Percentiles rank a stretch among this genome's conserved stretches.
phyloP scores from a whole-genome alignment of 441 rosid species.

The Adansonia grandidieri region DNA sequence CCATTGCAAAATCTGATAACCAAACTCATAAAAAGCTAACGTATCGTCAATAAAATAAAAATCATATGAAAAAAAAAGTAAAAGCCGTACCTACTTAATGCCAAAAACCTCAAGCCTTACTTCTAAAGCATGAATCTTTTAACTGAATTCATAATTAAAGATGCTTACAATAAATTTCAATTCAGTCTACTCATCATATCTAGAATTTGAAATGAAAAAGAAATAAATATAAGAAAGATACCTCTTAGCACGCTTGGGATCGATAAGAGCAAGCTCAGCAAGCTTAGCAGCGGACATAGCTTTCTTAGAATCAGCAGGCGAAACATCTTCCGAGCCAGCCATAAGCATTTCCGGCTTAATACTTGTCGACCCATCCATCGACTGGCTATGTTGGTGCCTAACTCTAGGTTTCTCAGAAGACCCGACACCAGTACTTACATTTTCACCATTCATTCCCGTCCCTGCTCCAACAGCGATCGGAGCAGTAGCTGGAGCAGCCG shows the following conservation, averaged over 20 bases:
- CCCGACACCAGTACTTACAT: slow-evolving; percentile 40
- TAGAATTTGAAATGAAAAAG: background rate
- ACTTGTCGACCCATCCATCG: slow-evolving; percentile 89
- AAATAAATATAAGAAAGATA: background rate
- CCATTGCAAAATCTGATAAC: background rate
- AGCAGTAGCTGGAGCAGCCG: slow-evolving; percentile 30
- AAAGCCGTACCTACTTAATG: background rate
- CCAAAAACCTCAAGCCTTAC: background rate
- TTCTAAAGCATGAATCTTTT: background rate
- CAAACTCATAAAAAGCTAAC: background rate
- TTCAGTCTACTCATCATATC: background rate
- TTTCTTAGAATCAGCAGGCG: slow-evolving; percentile 75
- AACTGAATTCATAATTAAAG: slow-evolving; percentile 3
- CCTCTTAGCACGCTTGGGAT: slow-evolving; percentile 99
- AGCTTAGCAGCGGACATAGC: slow-evolving; percentile 94
- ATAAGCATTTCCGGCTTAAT: slow-evolving; percentile 89
- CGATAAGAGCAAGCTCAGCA: slow-evolving; percentile 95
- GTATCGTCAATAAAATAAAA: background rate
- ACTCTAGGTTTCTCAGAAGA: slow-evolving; percentile 60
- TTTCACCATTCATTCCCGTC: slow-evolving; percentile 22
- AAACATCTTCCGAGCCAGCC: slow-evolving; percentile 69
- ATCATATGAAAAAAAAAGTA: background rate
- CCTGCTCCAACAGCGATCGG: slow-evolving; percentile 19
- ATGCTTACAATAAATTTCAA: background rate
- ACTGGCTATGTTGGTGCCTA: slow-evolving; percentile 94